phyloP scores from a whole-genome alignment of 768 basidiomycete genomes.

The Butyriboletus loyo region DNA sequence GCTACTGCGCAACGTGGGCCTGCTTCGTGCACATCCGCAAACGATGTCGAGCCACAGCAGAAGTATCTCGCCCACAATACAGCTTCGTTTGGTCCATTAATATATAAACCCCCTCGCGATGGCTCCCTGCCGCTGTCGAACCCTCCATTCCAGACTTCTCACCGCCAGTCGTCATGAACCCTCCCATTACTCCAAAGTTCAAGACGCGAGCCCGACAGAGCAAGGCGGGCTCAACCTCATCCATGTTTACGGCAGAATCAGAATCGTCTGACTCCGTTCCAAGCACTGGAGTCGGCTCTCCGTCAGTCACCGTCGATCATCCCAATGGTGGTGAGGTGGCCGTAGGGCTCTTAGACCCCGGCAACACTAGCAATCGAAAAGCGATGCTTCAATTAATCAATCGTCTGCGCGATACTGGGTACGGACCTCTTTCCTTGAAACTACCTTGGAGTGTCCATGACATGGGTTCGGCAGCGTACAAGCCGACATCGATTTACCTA shows the following conservation, averaged over 20 bases:
- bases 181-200: neutral
- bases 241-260: neutral
- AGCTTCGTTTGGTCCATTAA: neutral
- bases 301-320: neutral
- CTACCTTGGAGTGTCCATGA: neutral
- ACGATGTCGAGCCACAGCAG: slow-evolving; percentile 1
- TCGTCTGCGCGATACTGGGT: slow-evolving; percentile 62
- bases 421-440: neutral
- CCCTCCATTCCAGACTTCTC: neutral
- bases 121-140: neutral
- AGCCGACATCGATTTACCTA: slow-evolving; percentile 67
- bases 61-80: neutral
- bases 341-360: slow-evolving; percentile 53
- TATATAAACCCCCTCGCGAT: slow-evolving; percentile 6
- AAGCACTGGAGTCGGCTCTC: neutral
- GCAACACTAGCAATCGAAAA: slow-evolving; percentile 40
- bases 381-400: slow-evolving; percentile 60
- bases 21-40: neutral
- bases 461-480: slow-evolving; percentile 46
- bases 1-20: neutral
- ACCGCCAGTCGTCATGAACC: neutral
- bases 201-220: neutral
- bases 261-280: neutral
- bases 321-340: slow-evolving; percentile 10
- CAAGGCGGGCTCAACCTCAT: neutral